Conservation (phyloP, 2,329 filamentous ascomycete species). For the Hymenoscyphus linearis region DNA sequence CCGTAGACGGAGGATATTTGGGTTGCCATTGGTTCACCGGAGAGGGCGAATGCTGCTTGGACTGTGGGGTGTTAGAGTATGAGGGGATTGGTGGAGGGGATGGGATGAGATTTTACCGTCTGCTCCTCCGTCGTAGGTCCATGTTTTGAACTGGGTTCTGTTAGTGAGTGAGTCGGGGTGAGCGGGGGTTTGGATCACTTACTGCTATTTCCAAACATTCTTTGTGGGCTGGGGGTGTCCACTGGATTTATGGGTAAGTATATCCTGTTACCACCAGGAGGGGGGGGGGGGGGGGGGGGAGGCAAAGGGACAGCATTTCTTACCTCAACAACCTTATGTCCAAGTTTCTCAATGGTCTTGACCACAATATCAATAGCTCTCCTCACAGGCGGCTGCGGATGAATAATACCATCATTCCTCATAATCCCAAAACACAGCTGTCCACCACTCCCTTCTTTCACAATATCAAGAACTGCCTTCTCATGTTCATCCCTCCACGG, state of each 20-base stretch:
- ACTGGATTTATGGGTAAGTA: conserved; percentile 25
- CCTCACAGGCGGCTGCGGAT: conserved; percentile 51
- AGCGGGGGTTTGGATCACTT: conserved; percentile 29
- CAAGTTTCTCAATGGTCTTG: conserved; percentile 43
- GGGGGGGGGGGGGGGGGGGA: no score
- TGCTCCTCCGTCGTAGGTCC: conserved; percentile 44
- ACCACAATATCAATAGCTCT: conserved; percentile 48
- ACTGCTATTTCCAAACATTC: conserved; percentile 36
- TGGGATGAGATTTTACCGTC: conserved; percentile 31
- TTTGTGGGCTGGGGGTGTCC: conserved; percentile 49
- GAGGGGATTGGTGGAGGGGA: background rate
- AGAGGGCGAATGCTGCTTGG: conserved; percentile 44
- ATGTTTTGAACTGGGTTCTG: conserved; percentile 29
- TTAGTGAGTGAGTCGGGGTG: conserved; percentile 10
- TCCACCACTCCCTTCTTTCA: conserved; percentile 31
- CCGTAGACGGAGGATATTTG: conserved; percentile 20
- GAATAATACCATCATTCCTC: conserved; percentile 44
- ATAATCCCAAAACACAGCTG: conserved; percentile 51
- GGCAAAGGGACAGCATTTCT: background rate
- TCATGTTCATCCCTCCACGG: conserved; percentile 53
- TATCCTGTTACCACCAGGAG: background rate
- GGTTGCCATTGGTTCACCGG: conserved; percentile 45
- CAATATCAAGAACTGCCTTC: conserved; percentile 34
- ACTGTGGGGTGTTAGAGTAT: conserved; percentile 25
- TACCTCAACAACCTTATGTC: conserved; percentile 50